Percentiles rank a stretch among this genome's conserved stretches.
These are phyloP conservation scores for Geoglossum glabrum DNA, from an alignment of 495 filamentous ascomycete species.

Conservation along the genomic window DNA sequence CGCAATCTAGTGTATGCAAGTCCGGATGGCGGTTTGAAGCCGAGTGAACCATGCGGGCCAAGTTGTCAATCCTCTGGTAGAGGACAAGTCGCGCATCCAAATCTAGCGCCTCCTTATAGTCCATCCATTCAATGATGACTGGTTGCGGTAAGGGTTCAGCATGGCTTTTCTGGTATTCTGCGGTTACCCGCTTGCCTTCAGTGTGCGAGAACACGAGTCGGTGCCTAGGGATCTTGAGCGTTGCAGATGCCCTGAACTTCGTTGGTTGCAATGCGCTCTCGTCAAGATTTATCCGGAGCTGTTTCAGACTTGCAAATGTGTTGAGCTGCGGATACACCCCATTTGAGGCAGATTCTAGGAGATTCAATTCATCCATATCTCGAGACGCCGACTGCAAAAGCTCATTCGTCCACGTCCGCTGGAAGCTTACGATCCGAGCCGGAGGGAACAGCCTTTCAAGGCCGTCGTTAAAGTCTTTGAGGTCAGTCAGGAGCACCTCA, in stretches of 20 bases:
- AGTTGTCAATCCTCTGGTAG: constrained; percentile 18
- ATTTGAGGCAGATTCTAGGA: constrained; percentile 17
- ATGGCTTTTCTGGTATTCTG: constrained; percentile 7
- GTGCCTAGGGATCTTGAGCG: constrained; percentile 12
- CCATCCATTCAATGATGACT: constrained; percentile 19
- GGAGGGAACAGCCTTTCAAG: constrained; percentile 21
- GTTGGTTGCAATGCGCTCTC: constrained; percentile 11
- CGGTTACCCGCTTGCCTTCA: constrained; percentile 8
- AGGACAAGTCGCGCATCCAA: constrained; percentile 14
- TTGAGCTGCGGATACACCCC: constrained; percentile 18
- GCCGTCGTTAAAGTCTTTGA: constrained; percentile 22
- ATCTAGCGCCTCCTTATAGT: constrained; percentile 17
- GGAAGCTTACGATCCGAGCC: constrained; percentile 13
- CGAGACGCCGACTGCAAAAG: constrained; percentile 15
- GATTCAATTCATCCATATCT: constrained; percentile 13
- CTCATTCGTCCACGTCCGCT: constrained; percentile 19
- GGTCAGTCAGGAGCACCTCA: constrained; percentile 15
- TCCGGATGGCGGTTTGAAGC: constrained; percentile 19
- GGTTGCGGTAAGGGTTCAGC: constrained; percentile 4
- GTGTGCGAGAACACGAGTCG: constrained; percentile 6
- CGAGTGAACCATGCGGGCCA: constrained; percentile 20
- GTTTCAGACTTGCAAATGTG: constrained; percentile 17
- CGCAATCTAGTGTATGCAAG: constrained; percentile 18
- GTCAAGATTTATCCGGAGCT: constrained; percentile 20
- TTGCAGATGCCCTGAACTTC: constrained; percentile 16